Evolutionary conservation across 2,329 filamentous ascomycete genomes (phyloP).

Genomic region (Nannizziopsis arthrosporioides): DNA sequence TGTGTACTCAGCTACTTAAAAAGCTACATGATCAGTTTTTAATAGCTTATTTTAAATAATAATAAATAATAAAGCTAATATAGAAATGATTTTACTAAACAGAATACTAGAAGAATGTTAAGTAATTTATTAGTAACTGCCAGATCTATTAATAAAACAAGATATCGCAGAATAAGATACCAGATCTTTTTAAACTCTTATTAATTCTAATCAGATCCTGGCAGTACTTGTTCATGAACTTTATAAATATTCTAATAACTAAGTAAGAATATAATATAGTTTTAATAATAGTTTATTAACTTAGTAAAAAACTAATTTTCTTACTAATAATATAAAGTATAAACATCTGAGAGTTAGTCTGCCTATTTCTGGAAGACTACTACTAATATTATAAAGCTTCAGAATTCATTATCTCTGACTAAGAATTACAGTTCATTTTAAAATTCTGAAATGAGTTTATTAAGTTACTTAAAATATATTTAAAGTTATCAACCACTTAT

Average conservation of each 20-base stretch:
- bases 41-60: neutral
- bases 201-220: neutral
- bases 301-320: slow-evolving; percentile 1
- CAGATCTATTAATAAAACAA: neutral
- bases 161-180: neutral
- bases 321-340: neutral
- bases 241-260: neutral
- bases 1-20: neutral
- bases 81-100: neutral
- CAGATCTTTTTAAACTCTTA: neutral
- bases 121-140: neutral
- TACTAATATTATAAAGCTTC: neutral
- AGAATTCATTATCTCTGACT: neutral
- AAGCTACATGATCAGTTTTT: neutral
- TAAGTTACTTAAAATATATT: neutral
- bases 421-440: neutral
- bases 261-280: neutral
- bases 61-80: too few relatives aligned
- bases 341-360: neutral
- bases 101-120: neutral
- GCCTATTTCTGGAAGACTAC: neutral
- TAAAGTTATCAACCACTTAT: neutral
- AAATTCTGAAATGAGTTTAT: neutral
- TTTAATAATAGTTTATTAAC: neutral
- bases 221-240: neutral